Percentiles rank a stretch among this genome's conserved stretches.
Conservation (phyloP, 2,329 filamentous ascomycete species). For the Ophiobolus disseminans region DNA sequence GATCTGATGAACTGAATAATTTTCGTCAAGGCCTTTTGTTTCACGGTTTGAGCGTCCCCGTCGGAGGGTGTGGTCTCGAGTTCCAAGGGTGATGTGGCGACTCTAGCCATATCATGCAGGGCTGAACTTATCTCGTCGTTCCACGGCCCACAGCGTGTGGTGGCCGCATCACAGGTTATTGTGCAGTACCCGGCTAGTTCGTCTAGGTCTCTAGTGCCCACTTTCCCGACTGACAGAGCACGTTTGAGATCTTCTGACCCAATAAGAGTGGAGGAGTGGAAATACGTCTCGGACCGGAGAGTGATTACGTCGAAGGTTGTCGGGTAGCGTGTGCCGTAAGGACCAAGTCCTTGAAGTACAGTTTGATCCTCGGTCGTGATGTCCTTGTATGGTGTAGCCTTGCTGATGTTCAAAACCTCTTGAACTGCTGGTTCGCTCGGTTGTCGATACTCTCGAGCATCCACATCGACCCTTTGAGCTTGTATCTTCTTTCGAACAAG, state of each 20-base stretch:
- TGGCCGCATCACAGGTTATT: conserved; percentile 46
- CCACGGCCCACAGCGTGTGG: conserved; percentile 61
- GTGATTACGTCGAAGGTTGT: conserved; percentile 61
- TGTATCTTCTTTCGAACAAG: conserved; percentile 50
- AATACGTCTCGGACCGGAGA: conserved; percentile 60
- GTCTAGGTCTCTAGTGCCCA: conserved; percentile 52
- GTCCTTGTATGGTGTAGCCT: conserved; percentile 3
- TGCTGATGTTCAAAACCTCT: conserved; percentile 17
- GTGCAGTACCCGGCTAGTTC: conserved; percentile 46
- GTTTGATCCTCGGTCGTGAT: conserved; percentile 8
- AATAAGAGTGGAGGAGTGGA: conserved; percentile 63
- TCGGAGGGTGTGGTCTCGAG: neutral
- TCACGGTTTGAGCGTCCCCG: neutral
- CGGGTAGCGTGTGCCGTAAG: conserved; percentile 59
- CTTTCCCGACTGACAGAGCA: conserved; percentile 43
- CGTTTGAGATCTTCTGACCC: conserved; percentile 62
- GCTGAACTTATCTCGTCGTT: conserved; percentile 61
- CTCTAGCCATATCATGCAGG: conserved; percentile 19
- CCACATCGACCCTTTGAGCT: conserved; percentile 57
- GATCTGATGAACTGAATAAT: conserved; percentile 50
- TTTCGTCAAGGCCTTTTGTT: conserved; percentile 9
- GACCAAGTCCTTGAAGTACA: conserved; percentile 53
- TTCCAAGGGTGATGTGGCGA: conserved; percentile 12
- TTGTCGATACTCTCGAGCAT: conserved; percentile 55
- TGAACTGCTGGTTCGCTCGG: conserved; percentile 45